Evolutionary conservation across 768 basidiomycete species (phyloP).

Genomic region (Amanita rubescens): DNA sequence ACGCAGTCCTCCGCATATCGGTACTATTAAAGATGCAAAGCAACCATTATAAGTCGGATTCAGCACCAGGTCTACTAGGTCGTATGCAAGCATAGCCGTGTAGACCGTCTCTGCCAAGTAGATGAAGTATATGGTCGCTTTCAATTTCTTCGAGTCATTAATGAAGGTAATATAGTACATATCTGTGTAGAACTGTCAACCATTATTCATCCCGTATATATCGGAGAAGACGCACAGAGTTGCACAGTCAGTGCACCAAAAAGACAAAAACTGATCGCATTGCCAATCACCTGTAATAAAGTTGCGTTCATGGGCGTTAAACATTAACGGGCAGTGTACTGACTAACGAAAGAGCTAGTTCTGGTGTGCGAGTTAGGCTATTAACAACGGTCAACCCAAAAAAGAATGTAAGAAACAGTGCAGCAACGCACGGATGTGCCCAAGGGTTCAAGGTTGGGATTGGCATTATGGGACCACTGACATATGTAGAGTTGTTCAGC

Average conservation of each 20-base stretch:
- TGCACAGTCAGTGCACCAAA: conserved; percentile 3
- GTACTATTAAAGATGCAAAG: too few species aligned
- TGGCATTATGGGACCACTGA: too few species aligned
- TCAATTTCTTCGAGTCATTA: conserved; percentile 17
- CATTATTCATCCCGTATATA: background rate
- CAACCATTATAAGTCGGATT: background rate
- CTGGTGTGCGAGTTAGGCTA: too few species aligned
- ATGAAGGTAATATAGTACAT: conserved; percentile 27
- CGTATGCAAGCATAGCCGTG: conserved; percentile 18
- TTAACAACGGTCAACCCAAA: too few species aligned
- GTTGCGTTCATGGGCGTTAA: background rate
- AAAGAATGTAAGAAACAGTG: too few species aligned
- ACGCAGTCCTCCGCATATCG: too few species aligned
- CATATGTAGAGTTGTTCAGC: too few species aligned
- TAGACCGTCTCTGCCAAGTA: conserved; percentile 23
- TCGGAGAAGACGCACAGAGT: background rate
- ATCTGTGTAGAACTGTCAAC: conserved; percentile 12
- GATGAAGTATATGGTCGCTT: conserved; percentile 21
- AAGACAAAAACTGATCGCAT: background rate
- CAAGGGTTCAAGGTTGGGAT: too few species aligned
- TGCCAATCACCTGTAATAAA: background rate
- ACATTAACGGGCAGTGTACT: too few species aligned
- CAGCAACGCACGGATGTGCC: too few species aligned
- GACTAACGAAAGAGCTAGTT: too few species aligned
- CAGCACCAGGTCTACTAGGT: conserved; percentile 8